Base-by-base conservation (phyloP, 768 basidiomycete genomes). In the Hericium rajendrae region DNA sequence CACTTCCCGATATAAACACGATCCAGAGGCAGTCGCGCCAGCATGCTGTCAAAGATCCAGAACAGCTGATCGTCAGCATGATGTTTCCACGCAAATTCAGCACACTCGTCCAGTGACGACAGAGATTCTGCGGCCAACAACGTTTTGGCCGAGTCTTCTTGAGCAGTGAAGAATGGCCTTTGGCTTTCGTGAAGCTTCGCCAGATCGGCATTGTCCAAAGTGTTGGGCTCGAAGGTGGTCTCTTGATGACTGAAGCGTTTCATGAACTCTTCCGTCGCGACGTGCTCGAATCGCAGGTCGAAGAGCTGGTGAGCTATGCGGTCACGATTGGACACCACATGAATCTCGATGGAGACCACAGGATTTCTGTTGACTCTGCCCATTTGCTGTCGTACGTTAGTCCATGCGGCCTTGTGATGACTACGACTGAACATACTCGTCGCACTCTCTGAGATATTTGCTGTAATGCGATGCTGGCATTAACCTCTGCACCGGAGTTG, bases 241-340 rank as follows among this genome's bases (percentile, higher is more conserved):
- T 16, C 24, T 20, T 48, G 43, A 28, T 56, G 55, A 8, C 46
- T 32, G 46, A 68, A 67, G 11, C 69, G 58, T 10, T 54, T 54
- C 8, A 70, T 54, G 37, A 40, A 61, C 40, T 70, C 68, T 43
- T 69, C 68, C 1, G 70, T 71, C 12, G 57, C 58, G 1, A 71
- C 65, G 84, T 83, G 80, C 38, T 85, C 81, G 63, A 83, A 82
- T 70, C 83, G 82, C 38, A 85, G 65, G 64, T 87, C 85, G 60
- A 87, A 86, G 0, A 82, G 65, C 67, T 84, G 82, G 63, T 85
- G 83, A 0, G 83, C 81, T 2, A 84, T 71, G 10, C 82, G 77
- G 66, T 86, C 84, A 12, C 84, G 72, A 64, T 85, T 85, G 0
- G 85, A 86, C 10, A 86, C 78, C 4, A 86, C 85, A 64, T 86